Evolutionary conservation across 2,329 filamentous ascomycete species (phyloP).

Genomic region (Exophiala mesophila): DNA sequence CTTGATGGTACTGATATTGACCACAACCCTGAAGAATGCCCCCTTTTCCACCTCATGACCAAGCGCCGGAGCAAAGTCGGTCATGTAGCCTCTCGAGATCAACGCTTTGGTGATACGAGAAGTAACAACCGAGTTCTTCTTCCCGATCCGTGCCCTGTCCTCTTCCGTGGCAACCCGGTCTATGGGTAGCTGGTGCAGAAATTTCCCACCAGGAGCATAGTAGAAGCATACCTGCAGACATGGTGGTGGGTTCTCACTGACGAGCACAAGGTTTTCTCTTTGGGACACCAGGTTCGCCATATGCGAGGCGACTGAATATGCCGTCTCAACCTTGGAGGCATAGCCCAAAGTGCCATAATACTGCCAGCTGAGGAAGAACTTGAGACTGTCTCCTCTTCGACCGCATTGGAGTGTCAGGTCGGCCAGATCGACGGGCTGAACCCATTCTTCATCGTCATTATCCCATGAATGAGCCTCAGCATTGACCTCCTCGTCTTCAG

Average conservation of each 20-base stretch:
- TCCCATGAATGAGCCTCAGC: constrained; percentile 9
- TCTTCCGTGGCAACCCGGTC: constrained; percentile 26
- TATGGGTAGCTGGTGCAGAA: constrained; percentile 33
- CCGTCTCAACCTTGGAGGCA: constrained; percentile 62
- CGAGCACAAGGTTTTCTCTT: constrained; percentile 60
- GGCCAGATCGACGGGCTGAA: constrained; percentile 78
- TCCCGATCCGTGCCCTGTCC: constrained; percentile 28
- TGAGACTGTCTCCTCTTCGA: constrained; percentile 75
- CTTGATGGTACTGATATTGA: constrained; percentile 57
- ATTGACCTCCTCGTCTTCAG: constrained; percentile 4
- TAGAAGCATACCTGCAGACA: constrained; percentile 97
- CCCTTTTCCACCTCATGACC: constrained; percentile 19
- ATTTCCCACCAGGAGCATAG: constrained; percentile 57
- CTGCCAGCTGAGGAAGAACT: constrained; percentile 81
- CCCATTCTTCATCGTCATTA: constrained; percentile 26
- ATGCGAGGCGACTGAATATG: constrained; percentile 65
- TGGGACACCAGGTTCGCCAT: constrained; percentile 58
- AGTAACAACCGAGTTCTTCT: constrained; percentile 53
- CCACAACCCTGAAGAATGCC: constrained; percentile 63
- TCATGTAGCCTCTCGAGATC: constrained; percentile 61
- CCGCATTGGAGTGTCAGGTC: constrained; percentile 93
- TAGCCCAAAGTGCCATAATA: constrained; percentile 81
- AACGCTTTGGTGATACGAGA: constrained; percentile 51
- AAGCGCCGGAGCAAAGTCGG: constrained; percentile 56
- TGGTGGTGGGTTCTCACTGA: constrained; percentile 71